Evolutionary conservation across 352 stramenopile genomes (phyloP).

Genomic region (Phytophthora pini): DNA sequence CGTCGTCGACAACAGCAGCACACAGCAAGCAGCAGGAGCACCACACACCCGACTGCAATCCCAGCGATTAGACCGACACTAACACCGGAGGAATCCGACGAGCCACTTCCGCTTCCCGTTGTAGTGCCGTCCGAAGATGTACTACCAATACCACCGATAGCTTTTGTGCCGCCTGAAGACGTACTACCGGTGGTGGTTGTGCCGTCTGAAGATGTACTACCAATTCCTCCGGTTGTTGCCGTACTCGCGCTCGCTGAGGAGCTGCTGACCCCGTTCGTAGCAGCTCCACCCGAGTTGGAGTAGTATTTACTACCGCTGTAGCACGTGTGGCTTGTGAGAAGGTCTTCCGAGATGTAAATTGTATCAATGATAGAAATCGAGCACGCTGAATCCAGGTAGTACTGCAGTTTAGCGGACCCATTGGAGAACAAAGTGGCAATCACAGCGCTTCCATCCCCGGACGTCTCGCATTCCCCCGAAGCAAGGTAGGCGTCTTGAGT

Average conservation of each 20-base stretch:
- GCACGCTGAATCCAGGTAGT: slow-evolving; percentile 28
- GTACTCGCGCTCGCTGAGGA: slow-evolving; percentile 1
- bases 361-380: slow-evolving; percentile 13
- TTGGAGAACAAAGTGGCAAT: slow-evolving; percentile 23
- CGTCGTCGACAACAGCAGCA: slow-evolving; percentile 18
- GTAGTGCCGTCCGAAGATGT: slow-evolving; percentile 7
- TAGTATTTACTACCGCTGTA: slow-evolving; percentile 21
- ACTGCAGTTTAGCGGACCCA: slow-evolving; percentile 28
- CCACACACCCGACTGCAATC: slow-evolving; percentile 11
- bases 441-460: not conserved
- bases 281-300: slow-evolving; percentile 19
- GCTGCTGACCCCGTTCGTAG: slow-evolving; percentile 20
- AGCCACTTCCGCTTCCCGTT: slow-evolving; percentile 11
- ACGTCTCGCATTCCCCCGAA: slow-evolving; percentile 14
- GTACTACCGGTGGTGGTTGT: not conserved
- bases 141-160: not conserved
- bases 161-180: not conserved
- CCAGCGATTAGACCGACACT: slow-evolving; percentile 27
- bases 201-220: not conserved
- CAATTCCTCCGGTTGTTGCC: not conserved
- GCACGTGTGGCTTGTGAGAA: slow-evolving; percentile 25
- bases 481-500: slow-evolving; percentile 5
- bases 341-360: slow-evolving; percentile 22
- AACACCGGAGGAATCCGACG: slow-evolving; percentile 11
- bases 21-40: slow-evolving; percentile 19